These are phyloP conservation scores for Tylopilus sp. DNA, from an alignment of 768 basidiomycete genomes.

Conservation along the genomic window DNA sequence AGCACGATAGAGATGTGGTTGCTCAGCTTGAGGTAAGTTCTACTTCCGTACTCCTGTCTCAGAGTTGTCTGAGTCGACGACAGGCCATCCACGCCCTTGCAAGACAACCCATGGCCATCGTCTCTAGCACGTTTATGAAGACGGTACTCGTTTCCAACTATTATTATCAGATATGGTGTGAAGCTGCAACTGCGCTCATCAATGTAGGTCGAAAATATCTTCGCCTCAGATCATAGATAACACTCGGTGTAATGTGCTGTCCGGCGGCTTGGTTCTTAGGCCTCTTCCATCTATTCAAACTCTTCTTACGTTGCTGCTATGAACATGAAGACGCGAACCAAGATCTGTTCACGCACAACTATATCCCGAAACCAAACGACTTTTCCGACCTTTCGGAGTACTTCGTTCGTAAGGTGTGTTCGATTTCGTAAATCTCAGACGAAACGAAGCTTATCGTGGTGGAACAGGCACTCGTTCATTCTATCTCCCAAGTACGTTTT, in stretches of 20 bases:
- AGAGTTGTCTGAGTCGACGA: too few relatives aligned
- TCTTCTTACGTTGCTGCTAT: conserved; percentile 88
- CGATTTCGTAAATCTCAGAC: not conserved
- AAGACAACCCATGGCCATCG: conserved; percentile 77
- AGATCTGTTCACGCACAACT: conserved; percentile 81
- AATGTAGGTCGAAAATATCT: conserved; percentile 47
- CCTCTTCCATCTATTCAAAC: conserved; percentile 92
- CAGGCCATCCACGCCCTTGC: conserved; percentile 88
- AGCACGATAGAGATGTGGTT: conserved; percentile 93
- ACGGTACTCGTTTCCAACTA: conserved; percentile 94
- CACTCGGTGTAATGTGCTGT: conserved; percentile 64
- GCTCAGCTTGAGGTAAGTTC: conserved; percentile 88
- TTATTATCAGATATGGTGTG: conserved; percentile 90
- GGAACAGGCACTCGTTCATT: conserved; percentile 67
- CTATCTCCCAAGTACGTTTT: conserved; percentile 86
- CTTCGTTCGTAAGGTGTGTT: conserved; percentile 83
- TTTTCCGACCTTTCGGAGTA: too few relatives aligned
- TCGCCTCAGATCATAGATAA: conserved; percentile 9
- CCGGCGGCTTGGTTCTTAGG: conserved; percentile 77
- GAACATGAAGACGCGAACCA: conserved; percentile 79
- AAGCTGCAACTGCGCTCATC: conserved; percentile 84
- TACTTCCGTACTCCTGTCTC: not conserved
- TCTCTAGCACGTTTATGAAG: conserved; percentile 88
- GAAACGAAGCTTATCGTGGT: conserved; percentile 8
- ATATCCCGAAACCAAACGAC: conserved; percentile 91